Evolutionary conservation across 371 early-diverging fungal species (phyloP).

Genomic region (Haplosporangium sp.): DNA sequence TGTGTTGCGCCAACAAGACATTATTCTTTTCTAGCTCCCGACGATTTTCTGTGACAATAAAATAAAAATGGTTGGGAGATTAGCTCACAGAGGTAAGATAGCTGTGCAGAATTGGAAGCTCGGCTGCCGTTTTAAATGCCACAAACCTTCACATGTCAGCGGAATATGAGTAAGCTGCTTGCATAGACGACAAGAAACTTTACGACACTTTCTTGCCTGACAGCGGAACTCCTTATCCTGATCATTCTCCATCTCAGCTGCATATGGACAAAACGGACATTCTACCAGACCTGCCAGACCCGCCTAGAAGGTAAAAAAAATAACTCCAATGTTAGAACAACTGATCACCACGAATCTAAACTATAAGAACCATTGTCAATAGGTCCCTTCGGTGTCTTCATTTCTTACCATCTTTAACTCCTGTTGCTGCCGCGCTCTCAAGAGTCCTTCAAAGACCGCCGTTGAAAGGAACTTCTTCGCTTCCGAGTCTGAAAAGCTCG

Average conservation of each 20-base stretch:
- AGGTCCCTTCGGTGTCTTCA: no score
- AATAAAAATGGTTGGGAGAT: not conserved
- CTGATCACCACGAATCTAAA: no score
- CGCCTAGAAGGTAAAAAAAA: slow-evolving; percentile 28
- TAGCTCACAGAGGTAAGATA: no score
- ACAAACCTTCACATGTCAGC: slow-evolving; percentile 57
- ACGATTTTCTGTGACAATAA: slow-evolving; percentile 42
- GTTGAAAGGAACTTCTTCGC: slow-evolving; percentile 51
- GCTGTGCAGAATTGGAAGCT: no score
- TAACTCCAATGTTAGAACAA: no score
- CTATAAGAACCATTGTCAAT: not conserved
- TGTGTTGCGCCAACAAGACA: slow-evolving; percentile 55
- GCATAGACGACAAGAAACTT: slow-evolving; percentile 60
- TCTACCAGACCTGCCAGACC: slow-evolving; percentile 56
- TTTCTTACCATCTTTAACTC: slow-evolving; percentile 55
- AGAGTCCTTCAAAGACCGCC: slow-evolving; percentile 55
- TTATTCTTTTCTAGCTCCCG: slow-evolving; percentile 52
- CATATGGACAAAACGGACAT: slow-evolving; percentile 65
- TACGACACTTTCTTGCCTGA: slow-evolving; percentile 49
- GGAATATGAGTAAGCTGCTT: slow-evolving; percentile 59
- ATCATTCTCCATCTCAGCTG: slow-evolving; percentile 55
- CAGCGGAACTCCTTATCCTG: slow-evolving; percentile 61
- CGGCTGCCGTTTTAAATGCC: not conserved
- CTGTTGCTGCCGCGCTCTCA: slow-evolving; percentile 57
- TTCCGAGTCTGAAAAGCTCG: slow-evolving; percentile 53